Base-by-base conservation (phyloP, 75 land plant genomes). In the Sequoia sempervirens region DNA sequence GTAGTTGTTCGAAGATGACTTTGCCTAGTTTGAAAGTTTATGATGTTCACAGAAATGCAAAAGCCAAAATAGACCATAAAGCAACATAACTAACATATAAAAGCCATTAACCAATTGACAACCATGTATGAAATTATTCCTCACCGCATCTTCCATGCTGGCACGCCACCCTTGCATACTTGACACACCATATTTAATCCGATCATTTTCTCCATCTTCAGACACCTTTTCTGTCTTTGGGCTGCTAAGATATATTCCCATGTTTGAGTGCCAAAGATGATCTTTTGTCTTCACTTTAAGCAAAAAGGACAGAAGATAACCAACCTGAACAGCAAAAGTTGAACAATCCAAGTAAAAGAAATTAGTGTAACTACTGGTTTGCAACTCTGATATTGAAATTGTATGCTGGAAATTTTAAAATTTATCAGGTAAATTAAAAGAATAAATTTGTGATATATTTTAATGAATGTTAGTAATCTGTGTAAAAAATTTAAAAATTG, bases 121-220 rank as follows among this genome's bases (percentile, higher is more conserved):
- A 36, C 3, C 45, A 50, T 52, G 40, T 36, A 75, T 40, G 56
- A 26, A 76, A 70, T 45, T n/a, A 83, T 26, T 43, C 61, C 87
- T 79, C 56, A 88, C 90, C 13, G 90, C 87, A 82, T 88, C 90
- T 86, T 88, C 90, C 90, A 88, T 88, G 70, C 80, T 84, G 81
- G 79, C 75, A 66, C 90, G 90, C 90, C 90, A 88, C 47, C 90
- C 90, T 84, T 88, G 90, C 90, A 88, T 88, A 2, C 80, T 85
- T 85, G 90, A 88, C 70, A 72, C 81, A 26, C 90, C 90, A 50
- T 82, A 88, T 58, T 81, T 84, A 43, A 88, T 43, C n/a, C 81
- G 64, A 38, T 58, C 88, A 84, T 88, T 88, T 75, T 84, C 90
- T 23, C 85, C 90, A 84, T 88, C 88, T 54, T 88, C 90, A 47